These are phyloP conservation scores for Sporothrix curviconia DNA, from an alignment of 2,329 filamentous ascomycete species.

Conservation along the genomic window DNA sequence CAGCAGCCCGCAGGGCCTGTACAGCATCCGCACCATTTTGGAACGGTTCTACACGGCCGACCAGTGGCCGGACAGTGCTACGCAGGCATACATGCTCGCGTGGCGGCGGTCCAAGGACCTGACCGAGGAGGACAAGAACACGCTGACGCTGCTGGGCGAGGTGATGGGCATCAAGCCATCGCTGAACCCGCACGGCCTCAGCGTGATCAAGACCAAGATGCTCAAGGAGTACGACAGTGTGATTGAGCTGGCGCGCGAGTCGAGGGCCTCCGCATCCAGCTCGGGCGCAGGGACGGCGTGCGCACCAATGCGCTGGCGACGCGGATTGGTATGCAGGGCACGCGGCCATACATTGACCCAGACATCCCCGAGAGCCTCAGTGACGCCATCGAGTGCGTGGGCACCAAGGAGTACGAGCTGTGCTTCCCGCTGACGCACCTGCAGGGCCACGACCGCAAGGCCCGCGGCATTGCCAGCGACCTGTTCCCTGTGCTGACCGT, in stretches of 20 bases:
- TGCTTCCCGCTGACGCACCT: constrained; percentile 21
- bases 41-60: constrained; percentile 12
- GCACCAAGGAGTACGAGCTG: constrained; percentile 20
- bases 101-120: constrained; percentile 17
- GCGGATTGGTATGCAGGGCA: constrained; percentile 18
- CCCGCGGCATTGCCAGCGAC: constrained; percentile 18
- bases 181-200: constrained; percentile 12
- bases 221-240: constrained; percentile 17
- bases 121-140: constrained; percentile 13
- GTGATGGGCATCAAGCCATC: constrained; percentile 14
- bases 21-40: constrained; percentile 16
- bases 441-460: constrained; percentile 15
- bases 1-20: background rate
- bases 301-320: constrained; percentile 11
- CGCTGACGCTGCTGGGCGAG: constrained; percentile 10
- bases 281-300: constrained; percentile 12
- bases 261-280: constrained; percentile 16
- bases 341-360: constrained; percentile 11
- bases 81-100: constrained; percentile 14
- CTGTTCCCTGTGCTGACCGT: constrained; percentile 20
- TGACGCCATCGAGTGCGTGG: constrained; percentile 20
- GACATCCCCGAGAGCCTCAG: constrained; percentile 18
- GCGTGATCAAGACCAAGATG: constrained; percentile 10
- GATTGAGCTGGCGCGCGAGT: constrained; percentile 16
- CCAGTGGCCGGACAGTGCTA: constrained; percentile 15